Base-by-base conservation (phyloP, 2,329 filamentous ascomycete genomes). In the Aureobasidium subglaciale region DNA sequence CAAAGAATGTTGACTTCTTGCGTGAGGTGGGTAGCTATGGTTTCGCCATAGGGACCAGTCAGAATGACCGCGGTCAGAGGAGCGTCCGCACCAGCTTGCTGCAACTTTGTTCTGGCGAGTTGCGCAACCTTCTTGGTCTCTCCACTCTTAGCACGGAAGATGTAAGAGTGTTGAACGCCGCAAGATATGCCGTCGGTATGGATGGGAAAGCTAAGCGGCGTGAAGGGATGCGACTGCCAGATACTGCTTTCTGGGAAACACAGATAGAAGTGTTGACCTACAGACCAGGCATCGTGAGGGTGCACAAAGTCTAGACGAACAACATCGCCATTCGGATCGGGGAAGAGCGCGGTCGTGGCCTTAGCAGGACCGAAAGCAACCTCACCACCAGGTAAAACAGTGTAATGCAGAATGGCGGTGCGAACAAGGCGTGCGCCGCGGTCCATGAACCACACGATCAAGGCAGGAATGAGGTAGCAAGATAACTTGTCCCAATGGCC, bases 161-260 rank as follows among this genome's bases (percentile, higher is more conserved):
- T 58, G 53, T 73, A 72, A 4, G 63, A 66, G 30, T 64, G 62
- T n/a, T 68, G 63, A 5, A 60, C 24, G 27, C 56, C 52, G 13
- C 52, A 59, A 4, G 40, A 45, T 6, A 41, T 42, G 7, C 70
- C 75, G 13, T 54, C 50, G 32, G n/a, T n/a, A n/a, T 63, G 60
- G 8, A 54, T 18, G 69, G 53, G 83, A 0, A 79, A 66, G 52
- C 77, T 83, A 8, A 83, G 71, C 0, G 83, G 81, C 0, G 84
- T 88, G 64, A 88, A 86, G 0, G 86, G 86, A 62, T 89, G 86
- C 0, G 82, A 83, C 67, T 89, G 85, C 83, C 84, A 88, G 61
- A 88, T 77, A 61, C 78, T 84, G 34, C 81, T 73, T 59, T 84
- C 78, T 0, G 82, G 74, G 62, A 89, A 88, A 65, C 79, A 85